Base-by-base conservation (phyloP, 371 early-diverging fungal species). In the Batkoa obscura region DNA sequence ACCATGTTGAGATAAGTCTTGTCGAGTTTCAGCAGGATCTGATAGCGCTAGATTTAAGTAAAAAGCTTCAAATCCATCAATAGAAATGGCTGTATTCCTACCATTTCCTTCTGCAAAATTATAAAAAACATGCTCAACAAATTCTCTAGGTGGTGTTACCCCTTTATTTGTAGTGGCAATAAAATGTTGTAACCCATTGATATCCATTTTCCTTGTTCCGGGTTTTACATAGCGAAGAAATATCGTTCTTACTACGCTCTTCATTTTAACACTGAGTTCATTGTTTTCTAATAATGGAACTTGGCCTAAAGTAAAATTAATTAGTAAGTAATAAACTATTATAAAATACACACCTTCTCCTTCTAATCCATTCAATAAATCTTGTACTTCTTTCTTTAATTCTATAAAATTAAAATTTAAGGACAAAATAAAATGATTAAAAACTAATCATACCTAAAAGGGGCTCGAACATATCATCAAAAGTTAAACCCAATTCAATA, bases 91-190 rank as follows among this genome's bases (percentile, higher is more conserved):
- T 17, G 47, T n/a, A 4, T 31, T 8, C 5, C 8, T 12, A n/a
- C n/a, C n/a, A n/a, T n/a, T n/a, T n/a, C n/a, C n/a, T n/a, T n/a
- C n/a, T n/a, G n/a, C n/a, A n/a, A n/a, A n/a, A 6, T 47, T 31
- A 6, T 13, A 23, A 47, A 47, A 47, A 47, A 47, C 47, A 30
- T 47, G 47, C 13, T 47, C 47, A n/a, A 47, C 47, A 47, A 47
- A 47, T 13, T 47, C 47, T 8, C 47, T n/a, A 13, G 47, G 47
- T 5, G 47, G 47, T 8, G 47, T 31, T 47, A 23, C 23, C 6
- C 47, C 47, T 17, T 47, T n/a, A 47, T 47, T 47, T n/a, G 47
- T 47, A 23, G 31, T 31, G 31, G 47, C 31, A 12, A 47, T 47
- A 47, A 47, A 47, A 31, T n/a, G 5, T 6, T 8, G 23, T 4